Percentiles rank a stretch among this genome's conserved stretches.
Conservation (phyloP, 1,284 basidiomycete genomes). For the Pseudozyma pruni region DNA sequence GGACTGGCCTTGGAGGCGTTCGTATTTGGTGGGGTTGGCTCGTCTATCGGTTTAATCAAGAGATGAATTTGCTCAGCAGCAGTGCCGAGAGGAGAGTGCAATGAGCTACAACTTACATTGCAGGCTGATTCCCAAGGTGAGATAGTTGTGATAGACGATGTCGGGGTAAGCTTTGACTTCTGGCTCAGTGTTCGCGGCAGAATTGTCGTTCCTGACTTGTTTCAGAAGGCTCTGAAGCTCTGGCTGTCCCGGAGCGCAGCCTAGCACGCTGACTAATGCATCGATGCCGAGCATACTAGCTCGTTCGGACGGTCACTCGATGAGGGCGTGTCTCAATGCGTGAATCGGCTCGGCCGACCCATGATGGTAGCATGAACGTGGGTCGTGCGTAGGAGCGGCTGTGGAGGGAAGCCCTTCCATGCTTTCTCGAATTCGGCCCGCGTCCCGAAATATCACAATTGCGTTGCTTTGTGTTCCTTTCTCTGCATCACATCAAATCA, state of each 20-base stretch:
- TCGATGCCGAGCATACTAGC: slow-evolving; percentile 7
- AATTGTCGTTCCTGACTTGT: background rate
- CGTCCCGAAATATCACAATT: too few relatives aligned
- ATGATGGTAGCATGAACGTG: too few relatives aligned
- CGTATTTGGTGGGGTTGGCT: background rate
- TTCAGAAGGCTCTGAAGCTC: slow-evolving; percentile 11
- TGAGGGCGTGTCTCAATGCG: too few relatives aligned
- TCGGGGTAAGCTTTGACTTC: slow-evolving; percentile 35
- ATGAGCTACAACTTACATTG: slow-evolving; percentile 27
- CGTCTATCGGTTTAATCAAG: slow-evolving; percentile 4
- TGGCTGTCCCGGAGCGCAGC: slow-evolving; percentile 1
- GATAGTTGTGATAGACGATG: slow-evolving; percentile 36
- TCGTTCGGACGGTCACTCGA: background rate
- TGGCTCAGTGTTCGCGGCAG: background rate
- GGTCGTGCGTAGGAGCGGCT: too few relatives aligned
- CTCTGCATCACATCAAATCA: too few relatives aligned
- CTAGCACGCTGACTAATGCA: slow-evolving; percentile 6
- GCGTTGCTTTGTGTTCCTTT: too few relatives aligned
- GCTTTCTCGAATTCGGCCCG: too few relatives aligned
- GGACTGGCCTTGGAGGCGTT: slow-evolving; percentile 12
- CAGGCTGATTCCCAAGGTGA: slow-evolving; percentile 25
- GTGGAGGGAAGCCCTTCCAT: too few relatives aligned
- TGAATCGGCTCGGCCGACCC: too few relatives aligned
- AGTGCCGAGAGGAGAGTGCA: background rate
- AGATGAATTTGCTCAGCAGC: background rate